These are phyloP conservation scores for Exophiala oligosperma DNA, from an alignment of 2,329 filamentous ascomycete species.

Conservation along the genomic window DNA sequence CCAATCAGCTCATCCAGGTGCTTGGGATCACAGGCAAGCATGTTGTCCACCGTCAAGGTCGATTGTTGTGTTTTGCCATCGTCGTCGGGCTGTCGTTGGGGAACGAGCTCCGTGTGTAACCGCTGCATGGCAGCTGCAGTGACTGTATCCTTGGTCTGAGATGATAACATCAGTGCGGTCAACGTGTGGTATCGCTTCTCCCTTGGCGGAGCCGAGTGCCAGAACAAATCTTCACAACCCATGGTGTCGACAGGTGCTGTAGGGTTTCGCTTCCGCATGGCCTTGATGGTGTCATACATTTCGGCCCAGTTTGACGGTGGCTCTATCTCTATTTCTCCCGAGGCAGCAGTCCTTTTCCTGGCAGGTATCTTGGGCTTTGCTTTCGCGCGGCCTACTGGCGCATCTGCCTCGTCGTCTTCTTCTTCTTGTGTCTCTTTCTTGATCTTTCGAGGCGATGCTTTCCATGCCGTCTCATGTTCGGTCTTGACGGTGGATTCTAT, in stretches of 20 bases:
- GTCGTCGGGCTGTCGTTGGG: slow-evolving; percentile 15
- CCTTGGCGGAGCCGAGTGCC: slow-evolving; percentile 43
- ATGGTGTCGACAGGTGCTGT: slow-evolving; percentile 91
- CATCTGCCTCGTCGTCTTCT: slow-evolving; percentile 39
- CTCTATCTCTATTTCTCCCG: slow-evolving; percentile 39
- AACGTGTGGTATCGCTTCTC: slow-evolving; percentile 82
- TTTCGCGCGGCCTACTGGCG: slow-evolving; percentile 30
- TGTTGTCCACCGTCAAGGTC: slow-evolving; percentile 70
- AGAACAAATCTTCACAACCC: slow-evolving; percentile 69
- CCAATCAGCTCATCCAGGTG: slow-evolving; percentile 72
- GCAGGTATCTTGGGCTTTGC: slow-evolving; percentile 39
- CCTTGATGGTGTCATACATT: slow-evolving; percentile 73
- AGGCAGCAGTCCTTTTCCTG: slow-evolving; percentile 40
- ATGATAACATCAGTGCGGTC: slow-evolving; percentile 84
- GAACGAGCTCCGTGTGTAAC: slow-evolving; percentile 70
- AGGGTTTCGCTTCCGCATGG: slow-evolving; percentile 70
- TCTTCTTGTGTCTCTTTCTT: slow-evolving; percentile 34
- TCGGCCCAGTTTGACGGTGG: slow-evolving; percentile 81
- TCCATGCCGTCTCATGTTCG: slow-evolving; percentile 21
- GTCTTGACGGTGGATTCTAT: slow-evolving; percentile 23
- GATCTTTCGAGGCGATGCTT: slow-evolving; percentile 20
- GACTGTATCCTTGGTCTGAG: slow-evolving; percentile 90
- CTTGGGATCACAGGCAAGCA: slow-evolving; percentile 69
- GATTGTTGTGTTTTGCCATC: slow-evolving; percentile 34
- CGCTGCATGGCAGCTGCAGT: slow-evolving; percentile 80